Base-by-base conservation (phyloP, 441 rosid species). In the Flueggea neowawraea region DNA sequence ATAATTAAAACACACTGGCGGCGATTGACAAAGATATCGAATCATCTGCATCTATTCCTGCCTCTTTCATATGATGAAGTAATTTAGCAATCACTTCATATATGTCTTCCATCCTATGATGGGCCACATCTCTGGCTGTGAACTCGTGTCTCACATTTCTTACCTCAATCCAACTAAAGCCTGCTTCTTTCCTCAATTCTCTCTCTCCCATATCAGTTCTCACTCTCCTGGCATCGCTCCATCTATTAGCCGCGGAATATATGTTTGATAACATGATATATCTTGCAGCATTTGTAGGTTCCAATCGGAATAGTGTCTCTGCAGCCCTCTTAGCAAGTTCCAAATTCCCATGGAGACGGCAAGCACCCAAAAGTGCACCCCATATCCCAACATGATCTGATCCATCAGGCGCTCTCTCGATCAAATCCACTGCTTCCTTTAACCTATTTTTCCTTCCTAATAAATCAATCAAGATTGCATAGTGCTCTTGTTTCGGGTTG, bases 111-210 rank as follows among this genome's bases (percentile, higher is more conserved):
- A 68, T 54, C 22, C 57, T 70, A 62, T 56, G n/a, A 47, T 73
- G 83, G 51, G n/a, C 54, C 57, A 52, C 36, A 17, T 57, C 85
- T 71, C 71, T 73, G 6, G 70, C 72, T 12, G 58, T 64, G 69
- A 81, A 75, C 55, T 75, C 74, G 53, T 75, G 75, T 33, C 68
- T 60, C 48, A 22, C 68, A 73, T 73, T 71, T 61, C 73, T 71
- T 57, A 75, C 69, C 75, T 82, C 78, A 54, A 80, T 73, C 83
- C 80, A 80, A 73, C 84, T 82, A 60, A 48, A 70, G 14, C 71
- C 84, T 50, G 62, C 63, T 61, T 82, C 78, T 63, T 82, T 82
- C 58, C 6, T 71, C 16, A 82, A 58, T 31, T 62, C 65, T 71
- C 57, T 64, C 54, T 63, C 73, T 45, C 50, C 58, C 81, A 81